Evolutionary conservation across 2,329 filamentous ascomycete species (phyloP).

Genomic region (Neofusicoccum umdonicola): DNA sequence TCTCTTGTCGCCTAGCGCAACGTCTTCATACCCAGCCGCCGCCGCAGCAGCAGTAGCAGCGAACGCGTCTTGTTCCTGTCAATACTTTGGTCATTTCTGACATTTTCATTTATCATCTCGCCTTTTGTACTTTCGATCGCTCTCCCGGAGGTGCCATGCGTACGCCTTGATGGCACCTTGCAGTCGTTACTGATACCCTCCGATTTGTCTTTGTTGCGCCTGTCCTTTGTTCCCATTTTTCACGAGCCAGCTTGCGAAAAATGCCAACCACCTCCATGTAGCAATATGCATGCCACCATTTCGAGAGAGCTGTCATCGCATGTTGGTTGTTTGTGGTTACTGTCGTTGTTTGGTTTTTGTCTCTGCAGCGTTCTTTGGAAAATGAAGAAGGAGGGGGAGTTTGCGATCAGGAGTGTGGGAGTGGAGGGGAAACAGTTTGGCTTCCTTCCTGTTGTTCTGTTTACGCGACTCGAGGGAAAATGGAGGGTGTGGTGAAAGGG

Average conservation of each 20-base stretch:
- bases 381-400: not conserved
- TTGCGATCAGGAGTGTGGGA: not conserved
- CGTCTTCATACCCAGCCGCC: not conserved
- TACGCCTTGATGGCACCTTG: constrained; percentile 8
- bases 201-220: not conserved
- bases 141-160: constrained; percentile 10
- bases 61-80: constrained; percentile 8
- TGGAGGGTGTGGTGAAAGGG: not conserved
- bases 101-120: not conserved
- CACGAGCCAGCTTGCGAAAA: constrained; percentile 7
- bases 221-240: not conserved
- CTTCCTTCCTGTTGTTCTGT: not conserved
- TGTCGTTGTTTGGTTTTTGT: constrained; percentile 8
- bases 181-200: constrained; percentile 19
- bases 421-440: not conserved
- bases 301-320: not conserved
- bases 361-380: not conserved
- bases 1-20: constrained; percentile 1
- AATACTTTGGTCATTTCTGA: not conserved
- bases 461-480: not conserved
- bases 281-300: constrained; percentile 7
- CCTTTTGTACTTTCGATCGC: constrained; percentile 1
- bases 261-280: not conserved
- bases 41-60: not conserved
- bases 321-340: not conserved